Base-by-base conservation (phyloP, 352 stramenopile genomes). In the Phytophthora aleatoria region DNA sequence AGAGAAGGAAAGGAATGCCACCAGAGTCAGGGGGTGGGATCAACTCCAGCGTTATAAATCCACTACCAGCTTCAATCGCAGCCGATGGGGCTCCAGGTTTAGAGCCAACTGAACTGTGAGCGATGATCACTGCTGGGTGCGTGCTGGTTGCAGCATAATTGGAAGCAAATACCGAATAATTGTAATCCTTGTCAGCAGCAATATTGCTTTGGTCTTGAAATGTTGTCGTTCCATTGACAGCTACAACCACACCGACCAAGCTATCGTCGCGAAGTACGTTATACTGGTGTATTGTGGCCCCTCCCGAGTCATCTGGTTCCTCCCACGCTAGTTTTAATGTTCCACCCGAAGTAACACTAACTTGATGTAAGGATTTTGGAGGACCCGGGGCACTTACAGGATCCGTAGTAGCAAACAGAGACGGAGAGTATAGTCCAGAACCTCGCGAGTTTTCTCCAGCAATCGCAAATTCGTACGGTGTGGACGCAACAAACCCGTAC, bases 261-360 rank as follows among this genome's bases (percentile, higher is more conserved):
- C 42, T 71, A 1, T 24, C 64, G 35, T 90, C 79, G 2, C 81
- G 74, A 33, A 69, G 65, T 13, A 90, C 45, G 2, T 48, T 44
- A 39, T 90, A 88, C 24, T 76, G 56, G 24, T 80, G 52, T 1
- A 90, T 27, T 10, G 49, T 49, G 8, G 64, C 53, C 1, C 81
- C 81, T 12, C 81, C 81, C 1, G 48, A 49, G 38, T 88, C 81
- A 12, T 67, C 50, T 30, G 81, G 76, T 1, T 50, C 1, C 10
- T 81, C 70, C 81, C 81, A 90, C 2, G 41, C 53, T 2, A 90
- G 41, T 1, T 70, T 49, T 15, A 85, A 67, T 13, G 59, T 44
- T 10, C 81, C 81, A 8, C 78, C 81, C 9, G 81, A 88, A n/a
- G 15, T 10, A 10, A 69, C 71, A 0, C 33, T 5, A 2, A 74